Conservation (phyloP, 768 basidiomycete species). For the Sporobolomyces pararoseus region DNA sequence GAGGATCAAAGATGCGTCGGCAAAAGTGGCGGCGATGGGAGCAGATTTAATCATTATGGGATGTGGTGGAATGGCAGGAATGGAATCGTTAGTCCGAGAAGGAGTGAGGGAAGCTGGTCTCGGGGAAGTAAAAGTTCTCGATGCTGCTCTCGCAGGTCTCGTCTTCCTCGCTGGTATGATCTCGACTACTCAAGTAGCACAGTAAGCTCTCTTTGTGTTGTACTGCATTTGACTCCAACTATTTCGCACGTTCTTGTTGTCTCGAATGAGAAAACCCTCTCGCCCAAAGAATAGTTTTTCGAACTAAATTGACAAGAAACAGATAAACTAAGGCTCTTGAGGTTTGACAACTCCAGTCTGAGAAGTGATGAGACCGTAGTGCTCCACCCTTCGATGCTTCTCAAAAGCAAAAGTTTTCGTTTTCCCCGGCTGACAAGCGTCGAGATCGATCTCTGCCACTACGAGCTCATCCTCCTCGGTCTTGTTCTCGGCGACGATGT, state of each 20-base stretch:
- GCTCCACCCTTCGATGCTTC: conserved; percentile 47
- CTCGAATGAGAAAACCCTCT: too few species aligned
- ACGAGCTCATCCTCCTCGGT: conserved; percentile 48
- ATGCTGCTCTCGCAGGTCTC: conserved; percentile 30
- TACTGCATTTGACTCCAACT: too few species aligned
- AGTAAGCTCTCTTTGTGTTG: neutral
- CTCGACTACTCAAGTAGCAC: neutral
- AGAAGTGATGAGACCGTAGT: conserved; percentile 44
- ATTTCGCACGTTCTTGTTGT: too few species aligned
- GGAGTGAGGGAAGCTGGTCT: conserved; percentile 35
- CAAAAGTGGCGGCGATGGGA: conserved; percentile 23
- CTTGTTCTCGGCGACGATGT: conserved; percentile 48
- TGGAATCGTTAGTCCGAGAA: conserved; percentile 31
- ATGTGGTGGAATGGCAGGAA: conserved; percentile 39
- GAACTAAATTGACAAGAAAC: too few species aligned
- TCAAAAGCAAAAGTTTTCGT: conserved; percentile 48
- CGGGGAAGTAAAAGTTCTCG: conserved; percentile 36
- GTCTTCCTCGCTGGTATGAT: conserved; percentile 34
- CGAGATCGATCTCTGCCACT: conserved; percentile 47
- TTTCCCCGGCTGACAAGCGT: conserved; percentile 48
- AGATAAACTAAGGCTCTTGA: conserved; percentile 22
- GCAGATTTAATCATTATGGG: conserved; percentile 40
- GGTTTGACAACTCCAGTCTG: conserved; percentile 46
- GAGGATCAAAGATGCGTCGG: conserved; percentile 32
- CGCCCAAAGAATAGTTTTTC: too few species aligned